Evolutionary conservation across 345 rosid species (phyloP).

Genomic region (Corymbia maculata): DNA sequence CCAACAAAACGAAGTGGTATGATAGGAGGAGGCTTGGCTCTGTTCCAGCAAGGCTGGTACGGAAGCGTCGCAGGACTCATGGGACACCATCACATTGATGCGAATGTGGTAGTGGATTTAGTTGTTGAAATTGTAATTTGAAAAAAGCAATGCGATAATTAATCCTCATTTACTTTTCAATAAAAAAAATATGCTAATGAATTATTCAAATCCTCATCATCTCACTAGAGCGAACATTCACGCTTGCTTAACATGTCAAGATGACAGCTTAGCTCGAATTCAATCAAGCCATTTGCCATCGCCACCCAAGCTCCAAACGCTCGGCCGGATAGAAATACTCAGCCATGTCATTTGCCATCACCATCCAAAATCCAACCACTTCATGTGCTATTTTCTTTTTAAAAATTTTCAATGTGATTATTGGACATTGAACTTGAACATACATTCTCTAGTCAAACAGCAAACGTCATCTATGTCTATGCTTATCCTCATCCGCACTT

Average conservation of each 20-base stretch:
- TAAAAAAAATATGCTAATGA: neutral
- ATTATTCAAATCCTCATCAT: neutral
- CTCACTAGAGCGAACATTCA: neutral
- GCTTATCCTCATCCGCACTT: too few species aligned
- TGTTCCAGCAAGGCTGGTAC: too few species aligned
- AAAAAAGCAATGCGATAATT: neutral
- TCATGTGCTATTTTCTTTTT: neutral
- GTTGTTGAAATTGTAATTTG: neutral
- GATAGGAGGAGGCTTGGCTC: accelerated
- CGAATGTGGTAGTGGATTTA: neutral
- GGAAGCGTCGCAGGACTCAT: too few species aligned
- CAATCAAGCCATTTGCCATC: neutral
- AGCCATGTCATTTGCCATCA: neutral
- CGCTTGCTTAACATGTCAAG: neutral
- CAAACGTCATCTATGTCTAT: too few species aligned
- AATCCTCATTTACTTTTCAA: too few species aligned
- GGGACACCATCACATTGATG: neutral
- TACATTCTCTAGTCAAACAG: too few species aligned
- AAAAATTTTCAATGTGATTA: too few species aligned
- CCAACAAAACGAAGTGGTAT: too few species aligned
- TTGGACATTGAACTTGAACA: too few species aligned
- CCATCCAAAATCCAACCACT: neutral
- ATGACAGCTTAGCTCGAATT: neutral
- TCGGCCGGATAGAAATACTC: neutral
- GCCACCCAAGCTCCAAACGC: neutral